Percentiles rank a stretch among this genome's conserved stretches.
Conservation (phyloP, 176 grass and related monocot genomes). For the Dendrocalamus sinicus region DNA sequence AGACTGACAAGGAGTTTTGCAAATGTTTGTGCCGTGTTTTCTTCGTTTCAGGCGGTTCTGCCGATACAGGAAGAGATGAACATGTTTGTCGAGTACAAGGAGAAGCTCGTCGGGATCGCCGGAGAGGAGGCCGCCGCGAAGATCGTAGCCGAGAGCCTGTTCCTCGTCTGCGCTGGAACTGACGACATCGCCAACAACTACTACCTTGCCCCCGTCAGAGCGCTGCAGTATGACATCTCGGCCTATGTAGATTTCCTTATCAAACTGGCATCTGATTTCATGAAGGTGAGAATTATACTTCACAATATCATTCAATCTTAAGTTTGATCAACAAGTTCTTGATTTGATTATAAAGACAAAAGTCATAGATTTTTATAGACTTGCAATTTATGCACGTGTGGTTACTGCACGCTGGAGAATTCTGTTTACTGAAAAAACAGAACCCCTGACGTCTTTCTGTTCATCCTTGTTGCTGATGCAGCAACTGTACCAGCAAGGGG, state of each 20-base stretch:
- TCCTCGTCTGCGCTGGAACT: slow-evolving; percentile 37
- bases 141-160: slow-evolving; percentile 45
- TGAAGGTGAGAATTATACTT: slow-evolving; percentile 18
- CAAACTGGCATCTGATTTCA: slow-evolving; percentile 40
- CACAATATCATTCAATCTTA: background rate
- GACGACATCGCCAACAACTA: slow-evolving; percentile 60
- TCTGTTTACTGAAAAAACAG: background rate
- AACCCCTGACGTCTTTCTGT: background rate
- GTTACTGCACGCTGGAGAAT: background rate
- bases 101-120: slow-evolving; percentile 29
- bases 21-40: background rate
- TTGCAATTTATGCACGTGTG: background rate
- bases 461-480: background rate
- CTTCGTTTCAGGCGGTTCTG: slow-evolving; percentile 44
- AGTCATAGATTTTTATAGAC: background rate
- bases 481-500: slow-evolving; percentile 51
- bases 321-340: background rate
- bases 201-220: slow-evolving; percentile 28
- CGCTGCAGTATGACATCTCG: slow-evolving; percentile 45
- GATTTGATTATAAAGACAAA: background rate
- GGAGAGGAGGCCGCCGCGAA: slow-evolving; percentile 36
- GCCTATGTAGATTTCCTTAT: slow-evolving; percentile 48
- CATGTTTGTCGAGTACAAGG: slow-evolving; percentile 60
- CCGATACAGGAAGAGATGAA: slow-evolving; percentile 57
- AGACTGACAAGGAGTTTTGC: background rate